A percentile compares a stretch with the other conserved stretches of the same genome.
phyloP scores from a whole-genome alignment of 1,284 basidiomycete species.

The Rhizoctonia solani region DNA sequence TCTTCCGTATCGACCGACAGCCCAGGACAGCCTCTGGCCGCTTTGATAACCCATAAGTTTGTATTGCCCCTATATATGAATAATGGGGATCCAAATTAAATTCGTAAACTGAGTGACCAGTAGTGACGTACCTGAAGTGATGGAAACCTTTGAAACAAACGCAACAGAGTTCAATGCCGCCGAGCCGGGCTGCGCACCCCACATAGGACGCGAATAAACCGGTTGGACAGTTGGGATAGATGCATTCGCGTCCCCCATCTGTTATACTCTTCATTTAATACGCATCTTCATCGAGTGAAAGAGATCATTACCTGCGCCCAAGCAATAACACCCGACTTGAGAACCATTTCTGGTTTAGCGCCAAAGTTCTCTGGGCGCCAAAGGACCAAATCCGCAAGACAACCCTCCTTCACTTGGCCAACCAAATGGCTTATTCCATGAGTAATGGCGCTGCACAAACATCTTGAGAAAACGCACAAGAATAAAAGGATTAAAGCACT shows the following conservation, averaged over 20 bases:
- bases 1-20: constrained; percentile 79
- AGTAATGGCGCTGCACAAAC: constrained; percentile 74
- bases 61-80: constrained; percentile 53
- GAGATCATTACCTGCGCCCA: constrained; percentile 70
- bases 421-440: constrained; percentile 91
- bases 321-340: constrained; percentile 93
- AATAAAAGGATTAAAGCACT: constrained; percentile 46
- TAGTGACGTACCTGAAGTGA: constrained; percentile 55
- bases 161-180: constrained; percentile 80
- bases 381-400: constrained; percentile 90
- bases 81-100: not conserved
- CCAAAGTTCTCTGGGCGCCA: constrained; percentile 96
- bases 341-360: constrained; percentile 85
- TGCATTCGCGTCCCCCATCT: constrained; percentile 93
- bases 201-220: constrained; percentile 85
- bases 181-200: constrained; percentile 74
- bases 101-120: not conserved
- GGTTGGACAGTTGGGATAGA: constrained; percentile 96
- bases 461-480: not conserved
- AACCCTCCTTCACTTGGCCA: constrained; percentile 82
- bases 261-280: constrained; percentile 27
- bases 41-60: constrained; percentile 76
- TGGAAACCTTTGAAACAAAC: constrained; percentile 82
- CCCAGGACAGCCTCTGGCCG: constrained; percentile 73
- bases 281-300: not conserved